These are phyloP conservation scores for Pterulicium gracile DNA, from an alignment of 1,284 basidiomycete genomes.

Conservation along the genomic window DNA sequence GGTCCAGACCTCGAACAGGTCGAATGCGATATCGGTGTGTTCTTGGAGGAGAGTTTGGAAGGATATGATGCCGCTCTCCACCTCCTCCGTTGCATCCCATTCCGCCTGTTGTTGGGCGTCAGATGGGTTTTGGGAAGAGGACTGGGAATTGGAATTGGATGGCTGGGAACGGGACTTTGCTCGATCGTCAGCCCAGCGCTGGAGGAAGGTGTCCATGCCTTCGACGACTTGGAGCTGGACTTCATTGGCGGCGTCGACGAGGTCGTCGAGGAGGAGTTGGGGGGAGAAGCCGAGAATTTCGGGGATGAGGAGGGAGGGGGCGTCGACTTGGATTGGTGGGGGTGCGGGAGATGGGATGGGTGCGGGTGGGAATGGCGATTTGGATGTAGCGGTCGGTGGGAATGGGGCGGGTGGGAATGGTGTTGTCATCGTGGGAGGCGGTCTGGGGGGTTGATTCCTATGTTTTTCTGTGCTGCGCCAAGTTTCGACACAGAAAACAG, in stretches of 20 bases:
- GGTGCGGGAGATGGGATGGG: too few species aligned
- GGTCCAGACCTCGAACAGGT: conserved; percentile 73
- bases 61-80: conserved; percentile 63
- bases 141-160: too few species aligned
- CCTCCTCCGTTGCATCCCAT: conserved; percentile 53
- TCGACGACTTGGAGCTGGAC: conserved; percentile 60
- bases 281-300: conserved; percentile 60
- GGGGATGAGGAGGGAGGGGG: conserved; percentile 43
- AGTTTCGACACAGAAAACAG: too few species aligned
- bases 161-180: conserved; percentile 24
- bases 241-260: conserved; percentile 58
- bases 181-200: conserved; percentile 56
- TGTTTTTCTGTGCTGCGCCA: too few species aligned
- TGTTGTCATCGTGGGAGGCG: too few species aligned
- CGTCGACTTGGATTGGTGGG: conserved; percentile 16
- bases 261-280: conserved; percentile 58
- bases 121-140: too few species aligned
- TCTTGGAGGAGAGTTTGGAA: conserved; percentile 71
- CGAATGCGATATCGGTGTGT: conserved; percentile 71
- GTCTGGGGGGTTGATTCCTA: too few species aligned
- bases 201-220: conserved; percentile 62
- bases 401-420: too few species aligned
- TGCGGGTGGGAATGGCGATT: too few species aligned
- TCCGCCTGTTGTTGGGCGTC: conserved; percentile 29
- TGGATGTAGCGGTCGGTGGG: too few species aligned